phyloP scores from a whole-genome alignment of 352 stramenopile species.

The Globisporangium barbulae region DNA sequence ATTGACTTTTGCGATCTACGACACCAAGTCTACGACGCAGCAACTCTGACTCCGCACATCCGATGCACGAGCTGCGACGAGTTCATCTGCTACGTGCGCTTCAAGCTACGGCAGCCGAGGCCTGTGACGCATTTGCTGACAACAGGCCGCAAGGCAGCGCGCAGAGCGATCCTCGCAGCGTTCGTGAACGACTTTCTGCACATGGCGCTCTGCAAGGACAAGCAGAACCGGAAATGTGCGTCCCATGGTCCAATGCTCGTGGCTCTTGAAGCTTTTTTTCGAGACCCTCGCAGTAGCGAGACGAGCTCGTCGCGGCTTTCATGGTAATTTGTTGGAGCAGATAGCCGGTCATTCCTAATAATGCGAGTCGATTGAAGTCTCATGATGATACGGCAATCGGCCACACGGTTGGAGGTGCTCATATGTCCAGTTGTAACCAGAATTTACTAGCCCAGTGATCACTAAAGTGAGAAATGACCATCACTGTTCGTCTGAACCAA shows the following conservation, averaged over 20 bases:
- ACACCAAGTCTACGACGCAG: slow-evolving; percentile 39
- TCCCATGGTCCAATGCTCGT: too few species aligned
- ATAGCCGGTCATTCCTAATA: too few species aligned
- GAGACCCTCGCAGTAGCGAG: not conserved
- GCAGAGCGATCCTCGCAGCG: not conserved
- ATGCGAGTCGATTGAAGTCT: too few species aligned
- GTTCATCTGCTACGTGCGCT: slow-evolving; percentile 45
- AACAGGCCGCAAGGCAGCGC: not conserved
- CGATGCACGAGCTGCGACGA: slow-evolving; percentile 58
- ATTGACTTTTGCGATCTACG: slow-evolving; percentile 55
- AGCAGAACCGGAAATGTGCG: not conserved
- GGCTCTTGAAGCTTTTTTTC: too few species aligned
- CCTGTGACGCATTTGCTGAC: not conserved
- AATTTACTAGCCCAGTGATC: too few species aligned
- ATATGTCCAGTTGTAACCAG: too few species aligned
- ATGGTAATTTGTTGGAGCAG: not conserved
- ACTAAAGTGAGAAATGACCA: too few species aligned
- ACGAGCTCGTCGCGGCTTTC: not conserved
- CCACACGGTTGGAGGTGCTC: too few species aligned
- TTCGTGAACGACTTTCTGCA: slow-evolving; percentile 8
- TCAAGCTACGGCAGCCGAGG: slow-evolving; percentile 4
- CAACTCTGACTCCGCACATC: slow-evolving; percentile 39
- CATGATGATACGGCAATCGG: not conserved
- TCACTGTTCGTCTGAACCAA: too few species aligned
- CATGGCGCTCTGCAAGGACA: not conserved